Base-by-base conservation (phyloP, 129 eudicot genomes). In the Flaveria brownii region DNA sequence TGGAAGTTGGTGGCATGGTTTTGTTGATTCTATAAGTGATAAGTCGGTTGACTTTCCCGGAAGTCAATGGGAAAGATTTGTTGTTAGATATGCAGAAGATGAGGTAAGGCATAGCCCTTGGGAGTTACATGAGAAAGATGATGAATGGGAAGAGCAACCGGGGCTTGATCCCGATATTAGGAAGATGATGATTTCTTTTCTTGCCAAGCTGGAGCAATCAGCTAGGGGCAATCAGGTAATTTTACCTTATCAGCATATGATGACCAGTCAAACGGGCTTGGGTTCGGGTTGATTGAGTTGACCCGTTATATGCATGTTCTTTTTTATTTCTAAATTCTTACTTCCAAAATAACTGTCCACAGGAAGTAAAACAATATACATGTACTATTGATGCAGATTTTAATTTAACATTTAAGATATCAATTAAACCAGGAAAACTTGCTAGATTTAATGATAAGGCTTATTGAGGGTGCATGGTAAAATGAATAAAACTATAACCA, bases 11-110 rank as follows among this genome's bases (percentile, higher is more conserved):
- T 95, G 91, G 90, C 80, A 76, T 1, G 96, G 97, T 51, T 57
- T 43, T 46, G 80, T 95, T 76, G 65, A 78, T 66, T 80, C 84
- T 6, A 28, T 82, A 0, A 69, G 80, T 49, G 92, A 87, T 66
- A 84, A 81, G 54, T 82, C 88, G 16, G 47, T 16, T 16, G 83
- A 83, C 6, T 91, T 87, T 71, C 99, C 91, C 2, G 95, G 80
- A 42, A 95, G 99, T 81, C 99, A 89, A 23, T 95, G 99, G 99
- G 94, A 91, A 46, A 86, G 94, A 77, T 87, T 68, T 85, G 2
- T 14, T 25, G 83, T 95, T 20, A 22, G 15, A 51, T 93, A 93
- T 76, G 28, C 23, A 65, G 59, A 25, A 49, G 66, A 77, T 61
- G 70, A 79, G 0, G 63, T 16, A 66, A 41, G 41, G 14, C 99